Evolutionary conservation across 164 flowering plant genomes (phyloP), one percentile per base, ranked within the genome.

Genomic region (Cinnamomum chago): DNA sequence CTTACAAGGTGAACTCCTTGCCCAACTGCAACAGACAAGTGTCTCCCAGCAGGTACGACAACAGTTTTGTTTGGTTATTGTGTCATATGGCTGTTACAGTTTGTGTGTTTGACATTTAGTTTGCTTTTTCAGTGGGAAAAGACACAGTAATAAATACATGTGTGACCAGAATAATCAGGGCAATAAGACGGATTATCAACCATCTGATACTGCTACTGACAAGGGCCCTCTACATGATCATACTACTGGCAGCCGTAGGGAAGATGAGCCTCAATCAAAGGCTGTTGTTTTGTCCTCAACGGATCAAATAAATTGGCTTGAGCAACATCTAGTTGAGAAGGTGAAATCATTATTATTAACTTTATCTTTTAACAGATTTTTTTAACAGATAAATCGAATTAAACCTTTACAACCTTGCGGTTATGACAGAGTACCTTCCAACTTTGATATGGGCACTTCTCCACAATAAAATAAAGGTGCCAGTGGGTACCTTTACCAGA

Each of bases 11-110:
- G 72, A 87, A 79, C 72, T 79, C 84, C 14, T 77, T 78, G 68
- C 73, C 83, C 5, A 86, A 82, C 70, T 67, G 75, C 30, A 86
- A 82, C 76, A 80, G 67, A 74, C 88, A 82, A 77, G 85, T 81
- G 40, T 86, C 93, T n/a, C 87, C 90, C 33, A 82, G 81, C 87
- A 91, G 98, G 99, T 92, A 80, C 71, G 3, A 40, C 47, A 40
- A 40, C 10, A 9, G 47, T 33, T 71, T 28, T 12, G 65, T 28
- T 28, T 35, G 60, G 30, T 28, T 50, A 28, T 35, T 74, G 47
- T 40, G 35, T 65, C 22, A 30, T 4, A 30, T 30, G 35, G 71
- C 47, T 13, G 58, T 24, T 50, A 24, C 23, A 72, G 12, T 55
- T 70, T 22, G 24, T 27, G 52, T 68, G 47, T 71, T 35, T 71